phyloP scores from a whole-genome alignment of 768 basidiomycete genomes.

The Lactarius indigo region DNA sequence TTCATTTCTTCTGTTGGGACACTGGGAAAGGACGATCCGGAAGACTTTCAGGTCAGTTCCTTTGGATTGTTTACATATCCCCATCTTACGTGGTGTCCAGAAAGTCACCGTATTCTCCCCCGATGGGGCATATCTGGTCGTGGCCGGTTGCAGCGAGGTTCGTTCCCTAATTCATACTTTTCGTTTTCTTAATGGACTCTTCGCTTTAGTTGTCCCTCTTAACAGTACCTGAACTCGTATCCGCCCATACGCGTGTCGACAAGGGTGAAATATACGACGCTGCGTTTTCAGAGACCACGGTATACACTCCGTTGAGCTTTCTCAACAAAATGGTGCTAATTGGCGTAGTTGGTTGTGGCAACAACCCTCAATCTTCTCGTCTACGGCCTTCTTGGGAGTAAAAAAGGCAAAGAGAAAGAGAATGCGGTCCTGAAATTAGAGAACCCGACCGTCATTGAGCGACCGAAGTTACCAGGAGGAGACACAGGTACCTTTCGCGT shows the following conservation, averaged over 20 bases:
- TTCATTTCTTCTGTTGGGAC: constrained; percentile 56
- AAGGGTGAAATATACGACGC: constrained; percentile 86
- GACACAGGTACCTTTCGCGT: constrained; percentile 10
- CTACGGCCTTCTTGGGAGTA: constrained; percentile 49
- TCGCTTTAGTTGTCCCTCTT: constrained; percentile 28
- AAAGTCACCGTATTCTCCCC: constrained; percentile 86
- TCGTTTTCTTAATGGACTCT: neutral
- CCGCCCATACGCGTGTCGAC: constrained; percentile 46
- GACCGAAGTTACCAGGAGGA: constrained; percentile 18
- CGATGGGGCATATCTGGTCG: constrained; percentile 57
- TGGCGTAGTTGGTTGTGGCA: constrained; percentile 56
- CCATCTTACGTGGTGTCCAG: constrained; percentile 41
- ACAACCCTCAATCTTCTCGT: constrained; percentile 63
- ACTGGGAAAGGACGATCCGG: constrained; percentile 55
- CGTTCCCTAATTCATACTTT: constrained; percentile 22
- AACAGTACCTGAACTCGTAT: constrained; percentile 37
- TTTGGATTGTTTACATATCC: neutral
- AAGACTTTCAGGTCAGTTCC: constrained; percentile 77
- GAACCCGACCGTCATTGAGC: constrained; percentile 16
- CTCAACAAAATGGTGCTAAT: neutral
- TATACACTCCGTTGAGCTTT: constrained; percentile 31
- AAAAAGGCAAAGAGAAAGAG: constrained; percentile 41
- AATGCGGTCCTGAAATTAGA: constrained; percentile 24
- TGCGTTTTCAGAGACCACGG: constrained; percentile 66
- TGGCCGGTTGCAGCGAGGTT: constrained; percentile 73